Conservation (phyloP, 495 filamentous ascomycete genomes). For the Aspergillus cavernicola region DNA sequence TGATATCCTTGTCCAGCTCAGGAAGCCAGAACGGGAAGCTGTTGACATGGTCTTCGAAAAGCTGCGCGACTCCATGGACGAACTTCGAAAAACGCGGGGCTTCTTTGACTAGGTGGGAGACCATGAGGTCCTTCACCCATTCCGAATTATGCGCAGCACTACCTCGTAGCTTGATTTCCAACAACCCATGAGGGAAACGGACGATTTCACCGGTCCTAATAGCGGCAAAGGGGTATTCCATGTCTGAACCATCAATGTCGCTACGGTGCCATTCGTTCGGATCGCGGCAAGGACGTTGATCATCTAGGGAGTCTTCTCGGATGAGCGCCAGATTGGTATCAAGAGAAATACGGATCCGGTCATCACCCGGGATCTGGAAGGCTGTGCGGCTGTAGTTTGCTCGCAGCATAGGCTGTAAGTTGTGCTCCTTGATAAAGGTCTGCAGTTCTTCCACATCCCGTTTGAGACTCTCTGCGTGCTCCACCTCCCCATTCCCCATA, state of each 20-base stretch:
- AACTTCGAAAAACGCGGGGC: constrained; percentile 94
- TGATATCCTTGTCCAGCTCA: constrained; percentile 86
- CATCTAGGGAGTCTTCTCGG: constrained; percentile 83
- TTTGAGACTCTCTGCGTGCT: constrained; percentile 54
- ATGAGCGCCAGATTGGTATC: constrained; percentile 92
- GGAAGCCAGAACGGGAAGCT: constrained; percentile 93
- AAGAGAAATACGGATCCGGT: constrained; percentile 84
- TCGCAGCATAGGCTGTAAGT: constrained; percentile 79
- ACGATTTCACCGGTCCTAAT: constrained; percentile 88
- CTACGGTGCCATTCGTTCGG: constrained; percentile 84
- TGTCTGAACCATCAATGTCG: constrained; percentile 78
- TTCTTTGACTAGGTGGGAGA: constrained; percentile 85
- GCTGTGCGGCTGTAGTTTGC: constrained; percentile 94
- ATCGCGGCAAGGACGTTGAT: constrained; percentile 80
- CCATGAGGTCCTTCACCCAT: constrained; percentile 88
- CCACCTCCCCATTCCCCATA: constrained; percentile 60
- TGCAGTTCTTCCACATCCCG: constrained; percentile 74
- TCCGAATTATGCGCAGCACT: constrained; percentile 63
- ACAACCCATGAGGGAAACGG: constrained; percentile 84
- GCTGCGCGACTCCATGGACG: constrained; percentile 81
- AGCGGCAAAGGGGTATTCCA: constrained; percentile 79
- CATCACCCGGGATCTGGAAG: constrained; percentile 93
- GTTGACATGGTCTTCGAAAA: constrained; percentile 96
- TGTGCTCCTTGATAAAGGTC: constrained; percentile 68
- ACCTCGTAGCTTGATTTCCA: constrained; percentile 89